Percentiles rank a stretch among this genome's conserved stretches.
These are phyloP conservation scores for Malassezia sp. DNA, from an alignment of 1,284 basidiomycete species.

Conservation along the genomic window DNA sequence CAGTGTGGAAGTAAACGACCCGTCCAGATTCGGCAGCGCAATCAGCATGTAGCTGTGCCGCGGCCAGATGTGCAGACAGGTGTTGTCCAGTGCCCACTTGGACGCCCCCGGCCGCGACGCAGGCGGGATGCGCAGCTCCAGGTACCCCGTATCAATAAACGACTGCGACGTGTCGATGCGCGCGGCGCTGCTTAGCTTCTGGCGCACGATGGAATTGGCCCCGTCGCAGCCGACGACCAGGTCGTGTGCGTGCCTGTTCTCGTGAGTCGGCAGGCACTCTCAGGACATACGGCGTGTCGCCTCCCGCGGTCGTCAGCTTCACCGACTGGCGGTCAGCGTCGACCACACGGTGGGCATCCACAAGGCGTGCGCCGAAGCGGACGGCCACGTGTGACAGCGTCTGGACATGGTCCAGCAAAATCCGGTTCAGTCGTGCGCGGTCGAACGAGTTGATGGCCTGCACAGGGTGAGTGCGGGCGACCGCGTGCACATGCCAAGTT, in stretches of 20 bases:
- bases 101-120: constrained; percentile 48
- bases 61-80: constrained; percentile 98
- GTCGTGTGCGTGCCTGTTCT: constrained; percentile 16
- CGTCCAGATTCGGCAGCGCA: constrained; percentile 64
- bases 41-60: constrained; percentile 97
- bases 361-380: constrained; percentile 70
- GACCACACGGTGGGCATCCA: constrained; percentile 56
- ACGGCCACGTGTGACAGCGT: constrained; percentile 58
- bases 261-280: constrained; percentile 2
- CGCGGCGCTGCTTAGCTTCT: constrained; percentile 51
- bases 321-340: constrained; percentile 53
- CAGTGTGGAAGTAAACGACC: constrained; percentile 58
- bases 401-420: constrained; percentile 62
- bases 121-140: constrained; percentile 88
- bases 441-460: constrained; percentile 80
- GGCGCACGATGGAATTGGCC: constrained; percentile 21
- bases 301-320: neutral
- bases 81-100: constrained; percentile 70
- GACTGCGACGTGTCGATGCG: constrained; percentile 74
- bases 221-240: constrained; percentile 32
- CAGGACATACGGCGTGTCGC: too few species aligned
- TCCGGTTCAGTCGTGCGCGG: constrained; percentile 72
- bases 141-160: constrained; percentile 88
- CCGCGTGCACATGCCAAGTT: constrained; percentile 53
- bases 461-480: neutral